Evolutionary conservation across 805 yeast species (phyloP).

Genomic region (Wickerhamiella parazyma): DNA sequence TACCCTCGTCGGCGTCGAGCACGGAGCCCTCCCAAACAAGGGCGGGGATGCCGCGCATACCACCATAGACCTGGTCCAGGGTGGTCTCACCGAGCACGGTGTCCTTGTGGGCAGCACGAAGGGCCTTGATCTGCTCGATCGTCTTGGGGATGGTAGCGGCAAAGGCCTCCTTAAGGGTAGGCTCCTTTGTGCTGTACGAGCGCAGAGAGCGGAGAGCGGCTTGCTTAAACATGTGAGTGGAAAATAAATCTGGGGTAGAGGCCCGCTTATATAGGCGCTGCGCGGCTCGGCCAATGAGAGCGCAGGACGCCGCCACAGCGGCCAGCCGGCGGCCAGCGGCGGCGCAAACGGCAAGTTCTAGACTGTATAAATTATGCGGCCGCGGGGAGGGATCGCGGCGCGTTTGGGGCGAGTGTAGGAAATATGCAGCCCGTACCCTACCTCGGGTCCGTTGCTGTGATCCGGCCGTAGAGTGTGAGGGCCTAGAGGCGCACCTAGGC

Average conservation of each 20-base stretch:
- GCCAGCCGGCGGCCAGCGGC: too few species aligned
- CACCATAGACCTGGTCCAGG: constrained; percentile 77
- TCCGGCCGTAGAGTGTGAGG: too few species aligned
- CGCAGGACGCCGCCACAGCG: background rate
- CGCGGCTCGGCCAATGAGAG: constrained; percentile 5
- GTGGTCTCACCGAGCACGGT: constrained; percentile 63
- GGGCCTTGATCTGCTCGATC: constrained; percentile 77
- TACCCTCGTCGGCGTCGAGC: constrained; percentile 73
- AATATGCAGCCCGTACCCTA: background rate
- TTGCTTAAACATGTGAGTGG: constrained; percentile 1
- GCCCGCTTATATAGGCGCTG: constrained; percentile 4
- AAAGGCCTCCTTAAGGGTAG: constrained; percentile 79
- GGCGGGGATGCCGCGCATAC: constrained; percentile 80
- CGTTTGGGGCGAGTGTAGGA: background rate
- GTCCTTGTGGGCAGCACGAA: constrained; percentile 78
- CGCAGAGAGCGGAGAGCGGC: constrained; percentile 7
- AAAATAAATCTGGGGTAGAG: constrained; percentile 2
- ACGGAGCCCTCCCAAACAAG: constrained; percentile 85
- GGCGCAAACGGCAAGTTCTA: too few species aligned
- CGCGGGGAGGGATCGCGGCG: too few species aligned
- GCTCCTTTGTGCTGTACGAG: constrained; percentile 21
- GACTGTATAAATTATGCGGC: too few species aligned
- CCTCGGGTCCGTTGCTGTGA: too few species aligned
- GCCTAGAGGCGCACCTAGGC: too few species aligned
- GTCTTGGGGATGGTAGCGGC: constrained; percentile 84